Percentiles rank a stretch among this genome's conserved stretches.
phyloP scores from a whole-genome alignment of 306 rosid genomes.

The Vigna nakashimae region DNA sequence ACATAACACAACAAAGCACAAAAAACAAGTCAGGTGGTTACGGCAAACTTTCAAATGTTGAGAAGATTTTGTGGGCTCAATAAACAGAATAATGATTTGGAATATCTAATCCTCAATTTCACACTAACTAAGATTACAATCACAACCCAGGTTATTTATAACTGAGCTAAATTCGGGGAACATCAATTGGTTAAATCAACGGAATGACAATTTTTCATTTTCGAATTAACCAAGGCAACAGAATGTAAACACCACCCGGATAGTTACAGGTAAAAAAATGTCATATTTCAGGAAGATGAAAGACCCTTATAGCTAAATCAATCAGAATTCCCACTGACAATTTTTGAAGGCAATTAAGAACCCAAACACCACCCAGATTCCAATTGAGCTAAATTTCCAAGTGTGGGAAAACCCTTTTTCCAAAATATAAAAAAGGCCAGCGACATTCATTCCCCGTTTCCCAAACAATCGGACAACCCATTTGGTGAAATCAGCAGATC shows the following conservation, averaged over 20 bases:
- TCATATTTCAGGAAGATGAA: not conserved
- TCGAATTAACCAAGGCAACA: not conserved
- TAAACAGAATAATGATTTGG: not conserved
- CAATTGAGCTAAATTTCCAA: slow-evolving; percentile 36
- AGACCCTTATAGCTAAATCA: not conserved
- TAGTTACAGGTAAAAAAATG: not conserved
- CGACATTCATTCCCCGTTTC: not conserved
- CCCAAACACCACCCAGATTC: slow-evolving; percentile 27
- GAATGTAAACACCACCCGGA: not conserved
- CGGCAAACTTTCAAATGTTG: not conserved
- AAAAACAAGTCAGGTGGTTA: not conserved
- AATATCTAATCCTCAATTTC: not conserved
- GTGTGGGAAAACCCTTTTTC: slow-evolving; percentile 14
- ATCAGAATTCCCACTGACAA: not conserved
- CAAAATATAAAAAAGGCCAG: not conserved
- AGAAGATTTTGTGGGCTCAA: not conserved
- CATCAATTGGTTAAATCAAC: not conserved
- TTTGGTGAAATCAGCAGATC: not conserved
- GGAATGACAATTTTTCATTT: not conserved
- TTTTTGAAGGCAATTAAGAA: not conserved
- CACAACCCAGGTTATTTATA: not conserved
- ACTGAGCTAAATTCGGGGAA: not conserved
- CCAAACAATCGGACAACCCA: slow-evolving; percentile 7
- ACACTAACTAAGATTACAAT: not conserved
- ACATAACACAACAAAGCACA: not conserved